Evolutionary conservation across 2,329 filamentous ascomycete species (phyloP).

Genomic region (Acrocalymma vagum): DNA sequence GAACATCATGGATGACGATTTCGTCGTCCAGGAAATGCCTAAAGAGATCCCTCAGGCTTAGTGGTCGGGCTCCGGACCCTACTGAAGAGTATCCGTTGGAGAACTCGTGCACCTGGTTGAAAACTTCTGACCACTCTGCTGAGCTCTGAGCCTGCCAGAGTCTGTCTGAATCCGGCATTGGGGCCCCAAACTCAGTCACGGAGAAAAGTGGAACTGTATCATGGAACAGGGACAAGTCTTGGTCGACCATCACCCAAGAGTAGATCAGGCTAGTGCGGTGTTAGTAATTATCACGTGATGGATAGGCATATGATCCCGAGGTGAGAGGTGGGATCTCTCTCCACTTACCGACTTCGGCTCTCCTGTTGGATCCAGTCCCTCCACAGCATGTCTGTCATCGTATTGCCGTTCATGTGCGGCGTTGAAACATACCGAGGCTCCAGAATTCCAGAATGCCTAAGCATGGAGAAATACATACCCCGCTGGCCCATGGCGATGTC

Average conservation of each 20-base stretch:
- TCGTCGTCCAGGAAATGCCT: conserved; percentile 73
- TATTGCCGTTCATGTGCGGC: conserved; percentile 54
- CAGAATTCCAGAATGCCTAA: conserved; percentile 73
- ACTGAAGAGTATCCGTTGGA: conserved; percentile 63
- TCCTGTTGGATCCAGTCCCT: conserved; percentile 72
- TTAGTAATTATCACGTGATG: conserved; percentile 32
- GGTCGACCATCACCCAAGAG: conserved; percentile 78
- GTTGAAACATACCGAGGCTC: conserved; percentile 60
- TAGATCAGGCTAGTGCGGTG: conserved; percentile 67
- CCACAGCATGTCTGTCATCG: conserved; percentile 63
- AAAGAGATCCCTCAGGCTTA: conserved; percentile 72
- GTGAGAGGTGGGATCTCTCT: conserved; percentile 18
- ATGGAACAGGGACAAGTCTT: conserved; percentile 60
- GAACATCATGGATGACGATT: conserved; percentile 56
- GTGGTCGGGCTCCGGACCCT: conserved; percentile 60
- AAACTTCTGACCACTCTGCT: conserved; percentile 66
- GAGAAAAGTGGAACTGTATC: conserved; percentile 62
- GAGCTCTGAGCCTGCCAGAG: conserved; percentile 70
- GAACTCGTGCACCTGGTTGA: conserved; percentile 67
- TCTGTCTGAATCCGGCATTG: conserved; percentile 69
- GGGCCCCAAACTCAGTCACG: conserved; percentile 70
- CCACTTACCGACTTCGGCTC: conserved; percentile 66
- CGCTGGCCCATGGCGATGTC: conserved; percentile 78
- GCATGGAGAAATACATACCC: conserved; percentile 77
- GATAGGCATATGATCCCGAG: conserved; percentile 16